Percentiles rank a stretch among this genome's conserved stretches.
phyloP scores from a whole-genome alignment of 805 yeast species.

The Saccharomycopsis malanga region DNA sequence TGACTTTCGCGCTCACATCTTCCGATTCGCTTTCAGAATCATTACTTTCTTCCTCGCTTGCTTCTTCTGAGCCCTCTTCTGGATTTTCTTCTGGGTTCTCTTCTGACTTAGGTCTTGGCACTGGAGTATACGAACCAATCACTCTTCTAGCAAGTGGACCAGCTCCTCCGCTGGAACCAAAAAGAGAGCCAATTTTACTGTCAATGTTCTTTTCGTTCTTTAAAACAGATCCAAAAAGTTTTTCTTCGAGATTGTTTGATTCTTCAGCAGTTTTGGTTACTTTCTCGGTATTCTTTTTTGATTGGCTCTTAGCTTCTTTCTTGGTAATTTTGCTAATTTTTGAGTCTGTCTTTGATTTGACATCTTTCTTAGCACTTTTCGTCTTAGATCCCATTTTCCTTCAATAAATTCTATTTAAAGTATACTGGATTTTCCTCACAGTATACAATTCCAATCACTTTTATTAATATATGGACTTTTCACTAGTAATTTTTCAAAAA shows the following conservation, averaged over 20 bases:
- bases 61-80: constrained; percentile 3
- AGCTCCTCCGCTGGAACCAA: constrained; percentile 21
- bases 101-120: too few relatives aligned
- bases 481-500: too few relatives aligned
- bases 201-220: background rate
- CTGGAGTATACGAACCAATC: too few relatives aligned
- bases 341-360: background rate
- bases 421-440: too few relatives aligned
- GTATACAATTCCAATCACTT: too few relatives aligned
- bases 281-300: background rate
- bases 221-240: background rate
- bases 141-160: constrained; percentile 33
- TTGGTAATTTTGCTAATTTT: background rate
- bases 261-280: background rate
- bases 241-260: background rate
- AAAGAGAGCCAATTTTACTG: background rate
- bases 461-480: too few relatives aligned
- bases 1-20: constrained; percentile 3
- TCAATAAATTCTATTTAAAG: too few relatives aligned
- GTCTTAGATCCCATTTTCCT: background rate
- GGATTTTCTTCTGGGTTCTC: constrained; percentile 4
- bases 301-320: background rate
- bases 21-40: constrained; percentile 6
- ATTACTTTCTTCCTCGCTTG: background rate
- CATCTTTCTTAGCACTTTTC: background rate